Evolutionary conservation across 2,329 filamentous ascomycete species (phyloP).

Genomic region (Thermochaetoides dissita): DNA sequence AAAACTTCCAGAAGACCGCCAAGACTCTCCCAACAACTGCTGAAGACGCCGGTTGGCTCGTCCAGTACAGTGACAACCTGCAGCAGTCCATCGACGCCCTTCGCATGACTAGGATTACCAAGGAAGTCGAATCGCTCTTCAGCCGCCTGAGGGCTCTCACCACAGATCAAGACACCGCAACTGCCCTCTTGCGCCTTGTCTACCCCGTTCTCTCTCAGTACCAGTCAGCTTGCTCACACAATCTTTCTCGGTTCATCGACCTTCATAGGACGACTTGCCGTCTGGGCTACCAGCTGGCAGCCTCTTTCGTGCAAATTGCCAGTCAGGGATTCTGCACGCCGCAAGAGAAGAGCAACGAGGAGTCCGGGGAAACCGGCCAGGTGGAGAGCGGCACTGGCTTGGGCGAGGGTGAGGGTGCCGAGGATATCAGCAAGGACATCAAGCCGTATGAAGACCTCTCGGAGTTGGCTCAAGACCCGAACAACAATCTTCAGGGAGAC

Average conservation of each 20-base stretch:
- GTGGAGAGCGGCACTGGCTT: constrained; percentile 85
- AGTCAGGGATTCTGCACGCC: constrained; percentile 85
- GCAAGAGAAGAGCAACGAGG: constrained; percentile 61
- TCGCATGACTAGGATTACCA: constrained; percentile 41
- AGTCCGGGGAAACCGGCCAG: constrained; percentile 58
- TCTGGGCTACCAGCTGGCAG: constrained; percentile 61
- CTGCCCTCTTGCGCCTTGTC: constrained; percentile 45
- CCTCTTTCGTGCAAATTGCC: constrained; percentile 64
- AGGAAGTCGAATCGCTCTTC: constrained; percentile 26
- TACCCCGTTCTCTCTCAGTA: constrained; percentile 67
- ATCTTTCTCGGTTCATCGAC: constrained; percentile 42
- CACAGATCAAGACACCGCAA: constrained; percentile 27
- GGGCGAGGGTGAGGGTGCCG: constrained; percentile 85
- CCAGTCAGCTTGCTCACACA: constrained; percentile 41
- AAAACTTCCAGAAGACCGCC: constrained; percentile 49
- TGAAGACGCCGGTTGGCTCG: constrained; percentile 51
- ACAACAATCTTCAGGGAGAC: constrained; percentile 49
- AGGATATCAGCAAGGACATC: constrained; percentile 97
- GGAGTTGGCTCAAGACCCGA: constrained; percentile 76
- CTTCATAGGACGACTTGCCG: constrained; percentile 60
- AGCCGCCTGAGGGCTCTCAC: constrained; percentile 21
- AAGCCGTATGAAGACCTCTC: constrained; percentile 84
- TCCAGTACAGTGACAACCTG: constrained; percentile 39
- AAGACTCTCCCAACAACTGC: constrained; percentile 40
- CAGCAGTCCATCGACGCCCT: constrained; percentile 42